Percentiles rank a stretch among this genome's conserved stretches.
Evolutionary conservation across 176 grass and related monocot genomes (phyloP).

Genomic region (Juncus effusus): DNA sequence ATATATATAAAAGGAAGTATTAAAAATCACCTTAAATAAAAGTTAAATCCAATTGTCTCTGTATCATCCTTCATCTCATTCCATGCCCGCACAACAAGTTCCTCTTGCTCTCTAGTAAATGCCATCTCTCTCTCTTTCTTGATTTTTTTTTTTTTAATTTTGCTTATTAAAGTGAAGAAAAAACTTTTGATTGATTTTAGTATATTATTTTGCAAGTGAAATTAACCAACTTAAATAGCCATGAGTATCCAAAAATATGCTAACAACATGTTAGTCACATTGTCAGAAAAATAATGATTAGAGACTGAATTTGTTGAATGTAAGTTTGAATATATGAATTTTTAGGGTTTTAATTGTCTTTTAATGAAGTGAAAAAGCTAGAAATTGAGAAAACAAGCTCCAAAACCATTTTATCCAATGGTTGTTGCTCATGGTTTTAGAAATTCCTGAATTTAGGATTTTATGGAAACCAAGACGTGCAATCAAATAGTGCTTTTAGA

Average conservation of each 20-base stretch:
- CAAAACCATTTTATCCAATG: no score
- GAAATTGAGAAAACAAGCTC: neutral
- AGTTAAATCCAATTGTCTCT: slow-evolving; percentile 13
- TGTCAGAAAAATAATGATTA: neutral
- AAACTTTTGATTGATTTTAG: no score
- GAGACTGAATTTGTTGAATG: neutral
- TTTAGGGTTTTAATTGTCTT: neutral
- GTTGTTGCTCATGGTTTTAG: neutral
- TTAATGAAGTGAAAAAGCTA: neutral
- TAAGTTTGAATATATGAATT: neutral
- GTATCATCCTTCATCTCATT: slow-evolving; percentile 34
- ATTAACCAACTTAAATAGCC: no score
- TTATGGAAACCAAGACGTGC: neutral
- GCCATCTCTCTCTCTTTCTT: slow-evolving; percentile 16
- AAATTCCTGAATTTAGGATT: neutral
- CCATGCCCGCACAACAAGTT: slow-evolving; percentile 24
- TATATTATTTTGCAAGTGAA: no score
- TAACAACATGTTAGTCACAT: neutral
- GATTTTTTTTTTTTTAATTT: neutral
- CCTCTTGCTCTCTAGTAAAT: slow-evolving; percentile 16
- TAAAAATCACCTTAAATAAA: slow-evolving; percentile 18
- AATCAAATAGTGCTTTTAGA: no score
- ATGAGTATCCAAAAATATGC: neutral
- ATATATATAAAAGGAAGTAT: neutral
- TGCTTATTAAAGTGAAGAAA: no score